phyloP scores from a whole-genome alignment of 2,329 filamentous ascomycete genomes.

The Leptographium radiaticola region DNA sequence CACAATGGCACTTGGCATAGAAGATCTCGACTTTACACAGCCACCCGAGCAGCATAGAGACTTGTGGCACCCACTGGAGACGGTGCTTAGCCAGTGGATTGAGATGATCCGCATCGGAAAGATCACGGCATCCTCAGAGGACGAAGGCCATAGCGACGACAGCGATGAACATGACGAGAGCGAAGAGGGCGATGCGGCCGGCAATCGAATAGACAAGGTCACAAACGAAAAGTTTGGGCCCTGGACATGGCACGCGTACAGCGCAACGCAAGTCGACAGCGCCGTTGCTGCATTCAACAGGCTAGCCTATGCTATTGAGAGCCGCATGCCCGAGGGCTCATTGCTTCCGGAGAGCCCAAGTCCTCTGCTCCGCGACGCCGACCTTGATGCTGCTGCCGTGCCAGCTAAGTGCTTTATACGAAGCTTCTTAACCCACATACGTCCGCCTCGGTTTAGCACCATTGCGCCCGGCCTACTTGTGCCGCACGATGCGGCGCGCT shows the following conservation, averaged over 20 bases:
- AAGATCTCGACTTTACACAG: background rate
- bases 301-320: background rate
- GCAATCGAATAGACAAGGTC: background rate
- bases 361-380: background rate
- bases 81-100: background rate
- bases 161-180: background rate
- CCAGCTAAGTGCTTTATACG: background rate
- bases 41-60: background rate
- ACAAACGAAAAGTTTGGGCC: background rate
- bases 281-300: background rate
- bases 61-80: background rate
- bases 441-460: background rate
- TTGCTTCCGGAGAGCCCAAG: background rate
- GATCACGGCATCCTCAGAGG: background rate
- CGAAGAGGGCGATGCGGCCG: background rate
- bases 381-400: background rate
- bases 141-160: background rate
- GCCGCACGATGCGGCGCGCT: background rate
- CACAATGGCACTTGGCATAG: background rate
- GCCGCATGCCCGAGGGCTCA: background rate
- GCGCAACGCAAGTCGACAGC: background rate
- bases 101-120: background rate
- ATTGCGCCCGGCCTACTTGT: background rate
- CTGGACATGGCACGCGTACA: background rate
- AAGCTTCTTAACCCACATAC: background rate